Percentiles rank a stretch among this genome's conserved stretches.
Conservation (phyloP, 139 green algal species). For the Edaphochlamys debaryana region DNA sequence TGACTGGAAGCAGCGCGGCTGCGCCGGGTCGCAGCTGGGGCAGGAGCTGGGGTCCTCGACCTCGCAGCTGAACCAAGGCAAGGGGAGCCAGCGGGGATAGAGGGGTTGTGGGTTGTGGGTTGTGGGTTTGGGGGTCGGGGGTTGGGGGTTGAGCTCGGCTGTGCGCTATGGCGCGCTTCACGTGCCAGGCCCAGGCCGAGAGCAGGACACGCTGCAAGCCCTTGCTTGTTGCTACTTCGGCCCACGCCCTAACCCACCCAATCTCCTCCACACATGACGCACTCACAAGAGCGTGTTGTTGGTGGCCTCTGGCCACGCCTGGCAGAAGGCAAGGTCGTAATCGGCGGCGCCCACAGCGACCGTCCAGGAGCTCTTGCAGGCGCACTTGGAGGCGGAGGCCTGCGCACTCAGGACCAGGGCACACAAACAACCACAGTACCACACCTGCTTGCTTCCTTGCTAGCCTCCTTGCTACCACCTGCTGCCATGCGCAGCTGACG, state of each 20-base stretch:
- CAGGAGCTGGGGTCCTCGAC: slow-evolving; percentile 13
- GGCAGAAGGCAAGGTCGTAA: too few relatives aligned
- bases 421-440: too few relatives aligned
- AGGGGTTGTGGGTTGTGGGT: neutral
- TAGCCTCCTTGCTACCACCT: neutral
- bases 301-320: too few relatives aligned
- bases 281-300: slow-evolving; percentile 4
- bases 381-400: neutral
- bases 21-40: neutral
- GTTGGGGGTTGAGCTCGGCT: neutral
- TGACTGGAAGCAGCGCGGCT: neutral
- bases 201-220: too few relatives aligned
- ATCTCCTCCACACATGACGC: too few relatives aligned
- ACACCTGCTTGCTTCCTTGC: too few relatives aligned
- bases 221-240: too few relatives aligned
- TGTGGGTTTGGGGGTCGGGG: neutral
- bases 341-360: too few relatives aligned
- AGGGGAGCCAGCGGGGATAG: neutral
- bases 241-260: too few relatives aligned
- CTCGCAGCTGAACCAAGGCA: slow-evolving; percentile 2
- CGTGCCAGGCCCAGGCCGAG: neutral
- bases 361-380: neutral
- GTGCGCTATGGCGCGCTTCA: neutral
- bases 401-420: too few relatives aligned
- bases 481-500: slow-evolving; percentile 2